Evolutionary conservation across 108 stramenopile species (phyloP).

Genomic region (Cyclotella cryptica): DNA sequence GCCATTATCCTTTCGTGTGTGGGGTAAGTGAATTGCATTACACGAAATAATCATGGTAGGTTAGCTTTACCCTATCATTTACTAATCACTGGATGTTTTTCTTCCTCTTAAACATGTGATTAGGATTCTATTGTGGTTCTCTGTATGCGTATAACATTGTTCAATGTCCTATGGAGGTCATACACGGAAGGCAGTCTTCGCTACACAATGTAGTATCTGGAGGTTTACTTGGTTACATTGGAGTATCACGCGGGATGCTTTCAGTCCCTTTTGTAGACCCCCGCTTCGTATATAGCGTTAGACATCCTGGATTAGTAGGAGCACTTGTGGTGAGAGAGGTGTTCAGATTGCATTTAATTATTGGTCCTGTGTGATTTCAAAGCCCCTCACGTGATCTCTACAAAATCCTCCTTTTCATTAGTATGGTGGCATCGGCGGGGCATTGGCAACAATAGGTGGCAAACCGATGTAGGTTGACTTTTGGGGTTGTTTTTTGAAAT

Average conservation of each 20-base stretch:
- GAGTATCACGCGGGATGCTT: slow-evolving; percentile 51
- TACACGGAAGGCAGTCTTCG: slow-evolving; percentile 57
- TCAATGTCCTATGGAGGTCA: slow-evolving; percentile 76
- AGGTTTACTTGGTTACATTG: slow-evolving; percentile 63
- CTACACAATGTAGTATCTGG: slow-evolving; percentile 59
- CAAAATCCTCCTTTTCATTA: not conserved
- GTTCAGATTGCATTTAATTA: not conserved
- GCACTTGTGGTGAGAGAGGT: slow-evolving; percentile 22
- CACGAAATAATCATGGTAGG: too few species aligned
- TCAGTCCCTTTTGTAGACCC: slow-evolving; percentile 66
- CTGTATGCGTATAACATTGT: slow-evolving; percentile 59
- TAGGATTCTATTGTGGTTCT: slow-evolving; percentile 49
- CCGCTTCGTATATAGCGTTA: slow-evolving; percentile 25
- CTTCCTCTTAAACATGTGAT: not conserved
- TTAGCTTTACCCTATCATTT: too few species aligned
- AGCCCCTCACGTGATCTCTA: not conserved
- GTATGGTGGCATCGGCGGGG: slow-evolving; percentile 52
- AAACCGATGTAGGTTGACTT: slow-evolving; percentile 23
- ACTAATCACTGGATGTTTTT: not conserved
- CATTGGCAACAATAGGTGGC: slow-evolving; percentile 40
- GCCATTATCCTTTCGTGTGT: not conserved
- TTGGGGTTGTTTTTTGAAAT: not conserved
- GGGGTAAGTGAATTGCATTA: not conserved
- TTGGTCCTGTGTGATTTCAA: not conserved
- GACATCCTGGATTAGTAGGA: slow-evolving; percentile 38